phyloP scores from a whole-genome alignment of 179 eudicot genomes.

The Carnegiea gigantea region DNA sequence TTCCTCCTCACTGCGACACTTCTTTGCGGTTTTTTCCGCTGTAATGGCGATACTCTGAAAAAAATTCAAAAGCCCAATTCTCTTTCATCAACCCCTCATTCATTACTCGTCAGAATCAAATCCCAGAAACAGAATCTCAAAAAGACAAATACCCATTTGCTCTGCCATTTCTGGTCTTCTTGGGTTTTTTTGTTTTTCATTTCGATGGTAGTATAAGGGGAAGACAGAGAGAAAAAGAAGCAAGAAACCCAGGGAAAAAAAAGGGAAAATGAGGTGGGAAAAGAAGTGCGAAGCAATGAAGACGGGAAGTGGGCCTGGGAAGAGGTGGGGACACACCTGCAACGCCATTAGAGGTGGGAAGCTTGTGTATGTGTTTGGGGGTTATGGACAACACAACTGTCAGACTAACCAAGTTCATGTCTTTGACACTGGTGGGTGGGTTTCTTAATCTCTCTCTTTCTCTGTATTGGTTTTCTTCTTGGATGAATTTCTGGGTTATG shows the following conservation, averaged over 20 bases:
- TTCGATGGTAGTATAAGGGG: not conserved
- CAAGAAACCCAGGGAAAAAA: not conserved
- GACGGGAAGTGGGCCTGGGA: slow-evolving; percentile 67
- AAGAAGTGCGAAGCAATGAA: slow-evolving; percentile 31
- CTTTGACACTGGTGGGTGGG: slow-evolving; percentile 70
- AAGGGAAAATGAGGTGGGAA: slow-evolving; percentile 75
- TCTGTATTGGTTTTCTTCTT: not conserved
- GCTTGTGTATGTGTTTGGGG: slow-evolving; percentile 82
- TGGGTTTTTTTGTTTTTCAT: not conserved
- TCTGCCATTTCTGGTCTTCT: not conserved
- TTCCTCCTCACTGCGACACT: slow-evolving; percentile 9
- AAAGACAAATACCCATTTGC: not conserved
- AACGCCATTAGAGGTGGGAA: slow-evolving; percentile 82
- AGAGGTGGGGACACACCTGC: slow-evolving; percentile 98
- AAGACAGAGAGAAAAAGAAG: too few species aligned
- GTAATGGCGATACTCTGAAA: slow-evolving; percentile 3
- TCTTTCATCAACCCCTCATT: not conserved
- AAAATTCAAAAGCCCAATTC: not conserved
- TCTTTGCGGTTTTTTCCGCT: slow-evolving; percentile 4
- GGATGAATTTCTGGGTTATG: not conserved
- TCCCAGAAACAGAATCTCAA: not conserved
- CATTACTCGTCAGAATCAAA: not conserved
- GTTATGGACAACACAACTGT: slow-evolving; percentile 67
- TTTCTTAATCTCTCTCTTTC: not conserved
- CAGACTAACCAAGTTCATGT: slow-evolving; percentile 82